Conservation (phyloP, 2,329 filamentous ascomycete species). For the Fusarium penzigii region DNA sequence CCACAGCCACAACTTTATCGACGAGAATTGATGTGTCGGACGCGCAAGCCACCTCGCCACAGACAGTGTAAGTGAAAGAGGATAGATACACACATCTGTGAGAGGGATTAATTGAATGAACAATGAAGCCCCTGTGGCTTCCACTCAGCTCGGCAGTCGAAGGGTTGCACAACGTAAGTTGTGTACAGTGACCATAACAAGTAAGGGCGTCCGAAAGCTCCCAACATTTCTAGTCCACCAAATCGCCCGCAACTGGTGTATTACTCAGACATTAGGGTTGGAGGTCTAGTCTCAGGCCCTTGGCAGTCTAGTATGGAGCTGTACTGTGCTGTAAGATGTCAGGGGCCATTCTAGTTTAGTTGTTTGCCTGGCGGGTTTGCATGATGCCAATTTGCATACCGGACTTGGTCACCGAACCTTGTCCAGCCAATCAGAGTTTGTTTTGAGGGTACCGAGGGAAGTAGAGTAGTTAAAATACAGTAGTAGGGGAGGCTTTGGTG, state of each 20-base stretch:
- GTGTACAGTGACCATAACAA: too few species aligned
- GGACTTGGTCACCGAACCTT: too few species aligned
- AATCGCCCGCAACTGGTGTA: neutral
- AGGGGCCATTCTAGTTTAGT: too few species aligned
- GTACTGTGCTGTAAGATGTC: neutral
- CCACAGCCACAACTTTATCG: constrained; percentile 6
- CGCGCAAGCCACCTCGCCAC: constrained; percentile 33
- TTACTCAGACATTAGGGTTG: neutral
- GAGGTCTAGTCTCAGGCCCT: neutral
- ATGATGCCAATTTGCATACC: too few species aligned
- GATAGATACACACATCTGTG: too few species aligned
- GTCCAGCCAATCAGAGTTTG: too few species aligned
- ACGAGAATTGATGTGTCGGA: constrained; percentile 1
- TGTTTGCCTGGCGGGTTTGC: too few species aligned
- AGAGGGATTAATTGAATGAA: too few species aligned
- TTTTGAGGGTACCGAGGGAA: neutral
- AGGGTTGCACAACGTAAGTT: too few species aligned
- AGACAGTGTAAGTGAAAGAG: neutral
- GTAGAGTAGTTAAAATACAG: neutral
- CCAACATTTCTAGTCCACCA: neutral
- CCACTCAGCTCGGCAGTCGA: too few species aligned
- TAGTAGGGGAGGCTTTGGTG: neutral
- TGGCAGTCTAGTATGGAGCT: neutral
- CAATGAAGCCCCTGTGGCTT: too few species aligned
- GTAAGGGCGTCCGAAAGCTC: neutral